Evolutionary conservation across 352 stramenopile species (phyloP).

Genomic region (Phytophthora melonis): DNA sequence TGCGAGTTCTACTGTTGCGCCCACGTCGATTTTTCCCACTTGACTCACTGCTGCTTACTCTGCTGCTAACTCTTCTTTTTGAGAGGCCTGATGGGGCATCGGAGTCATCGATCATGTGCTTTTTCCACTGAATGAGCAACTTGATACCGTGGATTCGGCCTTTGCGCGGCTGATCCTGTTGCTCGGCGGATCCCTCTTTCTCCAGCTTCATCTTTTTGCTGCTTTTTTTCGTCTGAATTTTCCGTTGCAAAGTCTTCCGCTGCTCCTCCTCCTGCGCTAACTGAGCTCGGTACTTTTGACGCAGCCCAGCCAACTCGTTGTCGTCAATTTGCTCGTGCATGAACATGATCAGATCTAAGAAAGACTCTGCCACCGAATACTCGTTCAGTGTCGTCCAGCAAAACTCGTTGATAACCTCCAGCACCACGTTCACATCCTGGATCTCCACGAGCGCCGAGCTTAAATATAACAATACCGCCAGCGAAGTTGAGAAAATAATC

Average conservation of each 20-base stretch:
- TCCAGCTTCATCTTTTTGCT: slow-evolving; percentile 42
- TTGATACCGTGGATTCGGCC: slow-evolving; percentile 70
- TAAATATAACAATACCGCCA: slow-evolving; percentile 81
- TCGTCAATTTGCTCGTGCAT: slow-evolving; percentile 74
- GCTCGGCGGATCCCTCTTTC: slow-evolving; percentile 33
- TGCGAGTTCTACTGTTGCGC: slow-evolving; percentile 29
- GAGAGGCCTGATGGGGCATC: slow-evolving; percentile 15
- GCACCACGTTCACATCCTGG: slow-evolving; percentile 74
- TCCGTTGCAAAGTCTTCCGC: slow-evolving; percentile 57
- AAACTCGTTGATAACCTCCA: slow-evolving; percentile 86
- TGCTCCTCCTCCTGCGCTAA: slow-evolving; percentile 69
- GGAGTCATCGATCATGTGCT: slow-evolving; percentile 39
- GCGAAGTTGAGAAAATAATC: slow-evolving; percentile 79
- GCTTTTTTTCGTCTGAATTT: slow-evolving; percentile 53
- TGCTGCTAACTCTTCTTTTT: slow-evolving; percentile 36
- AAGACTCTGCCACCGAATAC: slow-evolving; percentile 77
- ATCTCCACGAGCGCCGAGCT: slow-evolving; percentile 77
- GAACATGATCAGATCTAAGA: slow-evolving; percentile 79
- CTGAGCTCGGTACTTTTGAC: slow-evolving; percentile 66
- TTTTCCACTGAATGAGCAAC: slow-evolving; percentile 79
- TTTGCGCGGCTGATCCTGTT: slow-evolving; percentile 44
- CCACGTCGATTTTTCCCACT: slow-evolving; percentile 31
- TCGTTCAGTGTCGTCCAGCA: slow-evolving; percentile 76
- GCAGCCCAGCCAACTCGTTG: slow-evolving; percentile 57
- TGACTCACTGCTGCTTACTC: slow-evolving; percentile 27